A percentile compares a stretch with the other conserved stretches of the same genome.
Conservation (phyloP, 352 stramenopile species). For the Globisporangium uncinulatum region DNA sequence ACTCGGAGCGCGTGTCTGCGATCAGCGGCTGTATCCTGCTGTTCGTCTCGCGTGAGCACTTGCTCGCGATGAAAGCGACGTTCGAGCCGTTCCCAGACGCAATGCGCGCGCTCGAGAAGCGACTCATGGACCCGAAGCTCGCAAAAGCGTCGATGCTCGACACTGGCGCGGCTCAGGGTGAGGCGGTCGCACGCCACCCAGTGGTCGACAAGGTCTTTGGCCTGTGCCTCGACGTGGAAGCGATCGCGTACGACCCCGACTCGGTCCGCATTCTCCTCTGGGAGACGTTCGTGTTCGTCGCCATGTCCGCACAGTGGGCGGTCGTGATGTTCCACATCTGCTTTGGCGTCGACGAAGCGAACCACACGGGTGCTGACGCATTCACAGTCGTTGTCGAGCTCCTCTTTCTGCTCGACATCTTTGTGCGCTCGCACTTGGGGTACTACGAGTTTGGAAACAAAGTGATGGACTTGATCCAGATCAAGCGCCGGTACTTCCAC, state of each 20-base stretch:
- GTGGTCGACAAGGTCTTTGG: conserved; percentile 6
- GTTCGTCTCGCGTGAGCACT: conserved; percentile 42
- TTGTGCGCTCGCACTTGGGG: conserved; percentile 37
- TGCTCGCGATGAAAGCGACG: conserved; percentile 26
- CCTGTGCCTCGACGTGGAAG: conserved; percentile 2
- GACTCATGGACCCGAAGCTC: conserved; percentile 47
- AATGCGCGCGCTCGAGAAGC: conserved; percentile 35
- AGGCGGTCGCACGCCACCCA: not conserved
- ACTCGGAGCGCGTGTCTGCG: conserved; percentile 38
- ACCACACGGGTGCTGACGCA: conserved; percentile 13
- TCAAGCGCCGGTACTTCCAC: conserved; percentile 38
- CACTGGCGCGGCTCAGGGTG: not conserved
- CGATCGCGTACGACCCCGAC: conserved; percentile 45
- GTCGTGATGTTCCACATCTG: conserved; percentile 44
- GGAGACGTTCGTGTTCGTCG: conserved; percentile 53
- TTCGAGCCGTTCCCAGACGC: conserved; percentile 29
- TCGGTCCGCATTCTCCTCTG: conserved; percentile 38
- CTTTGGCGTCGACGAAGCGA: conserved; percentile 20
- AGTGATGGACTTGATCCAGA: conserved; percentile 37
- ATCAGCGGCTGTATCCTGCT: conserved; percentile 55
- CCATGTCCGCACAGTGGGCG: conserved; percentile 44
- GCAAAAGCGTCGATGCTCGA: conserved; percentile 21
- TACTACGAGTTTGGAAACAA: conserved; percentile 74
- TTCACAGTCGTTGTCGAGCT: conserved; percentile 37
- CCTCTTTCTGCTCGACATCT: conserved; percentile 50